Conservation (phyloP, 2,329 filamentous ascomycete species). For the Sclerotiophoma versabilis region DNA sequence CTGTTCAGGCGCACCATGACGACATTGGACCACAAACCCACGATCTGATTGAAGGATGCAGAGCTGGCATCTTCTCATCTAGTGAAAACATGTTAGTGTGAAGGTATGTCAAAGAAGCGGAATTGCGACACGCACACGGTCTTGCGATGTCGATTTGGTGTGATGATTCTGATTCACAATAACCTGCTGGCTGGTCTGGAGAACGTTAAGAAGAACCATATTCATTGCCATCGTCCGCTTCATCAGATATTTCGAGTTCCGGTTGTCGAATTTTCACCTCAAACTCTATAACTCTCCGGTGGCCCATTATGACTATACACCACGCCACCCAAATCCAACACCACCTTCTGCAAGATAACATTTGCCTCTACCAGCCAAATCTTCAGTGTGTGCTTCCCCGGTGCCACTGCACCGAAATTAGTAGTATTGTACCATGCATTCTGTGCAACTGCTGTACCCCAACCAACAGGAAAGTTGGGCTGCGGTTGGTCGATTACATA, state of each 20-base stretch:
- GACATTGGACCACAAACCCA: neutral
- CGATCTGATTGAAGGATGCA: neutral
- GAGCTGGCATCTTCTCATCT: neutral
- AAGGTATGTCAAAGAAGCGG: no score
- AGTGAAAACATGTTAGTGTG: neutral
- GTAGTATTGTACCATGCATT: constrained; percentile 59
- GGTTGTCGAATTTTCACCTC: constrained; percentile 17
- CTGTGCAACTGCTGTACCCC: constrained; percentile 59
- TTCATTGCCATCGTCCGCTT: neutral
- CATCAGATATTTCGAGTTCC: neutral
- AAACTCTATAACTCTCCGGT: constrained; percentile 49
- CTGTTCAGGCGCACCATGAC: neutral
- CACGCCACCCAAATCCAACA: constrained; percentile 47
- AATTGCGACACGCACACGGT: neutral
- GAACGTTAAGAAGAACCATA: neutral
- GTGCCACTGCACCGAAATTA: constrained; percentile 38
- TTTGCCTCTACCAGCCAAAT: constrained; percentile 57
- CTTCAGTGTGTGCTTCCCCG: constrained; percentile 54
- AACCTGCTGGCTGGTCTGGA: no score
- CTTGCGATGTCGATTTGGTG: no score
- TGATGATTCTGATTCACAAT: neutral
- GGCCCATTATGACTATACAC: constrained; percentile 45
- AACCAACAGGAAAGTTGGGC: constrained; percentile 56
- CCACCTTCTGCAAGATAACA: constrained; percentile 48
- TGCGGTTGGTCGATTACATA: constrained; percentile 53